Evolutionary conservation across 2,329 filamentous ascomycete genomes (phyloP), one percentile per base, ranked within the genome.

Genomic region (Chaetothyriales sp.): DNA sequence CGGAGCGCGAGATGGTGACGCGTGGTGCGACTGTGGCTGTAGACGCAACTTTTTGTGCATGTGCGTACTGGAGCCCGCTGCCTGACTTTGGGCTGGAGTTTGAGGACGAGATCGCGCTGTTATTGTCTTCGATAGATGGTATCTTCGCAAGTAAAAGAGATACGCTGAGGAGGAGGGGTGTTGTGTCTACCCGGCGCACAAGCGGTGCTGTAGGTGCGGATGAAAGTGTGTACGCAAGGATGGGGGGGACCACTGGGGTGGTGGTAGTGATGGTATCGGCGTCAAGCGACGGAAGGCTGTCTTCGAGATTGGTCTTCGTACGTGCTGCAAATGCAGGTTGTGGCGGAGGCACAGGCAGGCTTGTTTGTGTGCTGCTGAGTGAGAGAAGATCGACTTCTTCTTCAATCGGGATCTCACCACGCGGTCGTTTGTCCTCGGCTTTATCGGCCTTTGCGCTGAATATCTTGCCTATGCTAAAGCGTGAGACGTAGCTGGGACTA

Each of bases 121-220:
- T 51, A 42, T 25, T 47, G 84, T 82, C 19, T 81, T 70, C 12
- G 77, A 81, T n/a, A 76, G 67, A 67, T 10, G 70, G 82, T 3
- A 94, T 72, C 66, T 92, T 94, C 26, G 92, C 92, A 2, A 96
- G 78, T 59, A 86, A 82, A 6, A 96, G 77, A 0, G 88, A 95
- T 25, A 89, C 78, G 39, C 81, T 78, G 1, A 95, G 77, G 1
- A 96, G 78, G 2, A 95, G 75, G 51, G 85, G 80, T 1, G 86
- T 80, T 8, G 83, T 95, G 65, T 98, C 92, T 22, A 95, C 88
- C 5, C 92, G 83, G 46, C 90, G 82, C 51, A 95, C 83, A 3
- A 95, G 71, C 0, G 84, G 81, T 0, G 73, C 72, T 1, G 74
- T 66, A 0, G 71, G 61, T 2, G 67, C 65, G 25, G 68, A 66